A percentile compares a stretch with the other conserved stretches of the same genome.
These are phyloP conservation scores for Lecanosticta acicola DNA, from an alignment of 2,329 filamentous ascomycete genomes.

Conservation along the genomic window DNA sequence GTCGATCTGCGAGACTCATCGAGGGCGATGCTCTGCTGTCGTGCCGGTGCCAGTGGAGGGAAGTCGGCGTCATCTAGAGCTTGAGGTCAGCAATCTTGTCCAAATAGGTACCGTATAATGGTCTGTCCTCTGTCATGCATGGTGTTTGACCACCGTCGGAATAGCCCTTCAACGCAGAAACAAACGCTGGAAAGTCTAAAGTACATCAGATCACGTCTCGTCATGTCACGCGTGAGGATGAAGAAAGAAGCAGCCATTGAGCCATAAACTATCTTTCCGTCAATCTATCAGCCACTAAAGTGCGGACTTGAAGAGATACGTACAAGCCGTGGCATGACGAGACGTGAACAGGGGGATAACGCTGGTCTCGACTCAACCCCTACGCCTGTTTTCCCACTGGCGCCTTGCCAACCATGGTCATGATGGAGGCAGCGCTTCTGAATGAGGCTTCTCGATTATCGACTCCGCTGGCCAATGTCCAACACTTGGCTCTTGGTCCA, in stretches of 20 bases:
- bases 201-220: slow-evolving; percentile 23
- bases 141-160: slow-evolving; percentile 15
- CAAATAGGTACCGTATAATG: not conserved
- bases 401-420: slow-evolving; percentile 15
- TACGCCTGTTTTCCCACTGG: slow-evolving; percentile 5
- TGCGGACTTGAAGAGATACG: slow-evolving; percentile 28
- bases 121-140: slow-evolving; percentile 23
- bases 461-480: slow-evolving; percentile 22
- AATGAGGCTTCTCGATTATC: slow-evolving; percentile 18
- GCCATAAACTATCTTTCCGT: slow-evolving; percentile 30
- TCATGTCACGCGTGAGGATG: slow-evolving; percentile 19
- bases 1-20: slow-evolving; percentile 30
- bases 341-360: slow-evolving; percentile 18
- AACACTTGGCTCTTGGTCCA: slow-evolving; percentile 27
- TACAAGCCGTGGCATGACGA: slow-evolving; percentile 29
- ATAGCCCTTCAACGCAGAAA: slow-evolving; percentile 5
- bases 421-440: slow-evolving; percentile 14
- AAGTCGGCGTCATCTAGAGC: slow-evolving; percentile 27
- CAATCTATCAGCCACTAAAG: slow-evolving; percentile 33
- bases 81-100: slow-evolving; percentile 14
- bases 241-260: slow-evolving; percentile 9
- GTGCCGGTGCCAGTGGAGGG: slow-evolving; percentile 21
- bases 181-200: slow-evolving; percentile 13
- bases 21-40: slow-evolving; percentile 25
- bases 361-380: slow-evolving; percentile 10